phyloP scores from a whole-genome alignment of 2,329 filamentous ascomycete species.

The Talaromyces atroroseus region DNA sequence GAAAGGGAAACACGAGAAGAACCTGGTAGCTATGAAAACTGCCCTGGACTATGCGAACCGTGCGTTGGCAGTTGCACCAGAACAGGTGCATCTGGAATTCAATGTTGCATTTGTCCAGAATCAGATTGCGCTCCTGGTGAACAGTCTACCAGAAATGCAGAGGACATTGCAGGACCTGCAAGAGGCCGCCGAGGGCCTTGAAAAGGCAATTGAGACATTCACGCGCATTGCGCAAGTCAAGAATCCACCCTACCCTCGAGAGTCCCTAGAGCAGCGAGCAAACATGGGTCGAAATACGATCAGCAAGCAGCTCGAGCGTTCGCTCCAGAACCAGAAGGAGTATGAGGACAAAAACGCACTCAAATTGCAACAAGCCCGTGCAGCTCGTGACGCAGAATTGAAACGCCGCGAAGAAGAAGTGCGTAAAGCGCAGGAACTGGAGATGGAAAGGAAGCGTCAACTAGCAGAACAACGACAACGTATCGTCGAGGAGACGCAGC shows the following conservation, averaged over 20 bases:
- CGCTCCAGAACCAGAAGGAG: conserved; percentile 75
- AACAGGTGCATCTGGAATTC: conserved; percentile 89
- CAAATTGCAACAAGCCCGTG: conserved; percentile 74
- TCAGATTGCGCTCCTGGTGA: conserved; percentile 78
- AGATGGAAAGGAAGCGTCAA: conserved; percentile 69
- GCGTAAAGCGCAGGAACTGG: conserved; percentile 60
- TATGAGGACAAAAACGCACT: conserved; percentile 91
- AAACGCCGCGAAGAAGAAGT: conserved; percentile 71
- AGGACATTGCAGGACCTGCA: conserved; percentile 76
- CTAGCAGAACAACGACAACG: conserved; percentile 79
- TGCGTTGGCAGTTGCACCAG: conserved; percentile 70
- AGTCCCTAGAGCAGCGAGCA: conserved; percentile 87
- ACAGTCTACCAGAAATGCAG: conserved; percentile 67
- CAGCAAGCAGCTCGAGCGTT: conserved; percentile 82
- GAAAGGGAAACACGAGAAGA: conserved; percentile 66
- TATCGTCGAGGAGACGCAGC: conserved; percentile 70
- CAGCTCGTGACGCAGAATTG: conserved; percentile 74
- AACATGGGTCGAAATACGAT: conserved; percentile 97
- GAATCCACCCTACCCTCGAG: conserved; percentile 77
- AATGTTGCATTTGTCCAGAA: conserved; percentile 98
- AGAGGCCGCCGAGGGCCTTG: conserved; percentile 71
- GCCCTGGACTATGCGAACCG: conserved; percentile 59
- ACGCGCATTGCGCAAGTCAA: conserved; percentile 55
- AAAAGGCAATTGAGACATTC: conserved; percentile 72
- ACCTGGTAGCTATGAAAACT: conserved; percentile 56